Evolutionary conservation across 805 yeast species (phyloP).

Genomic region (Dipodascus albidus): DNA sequence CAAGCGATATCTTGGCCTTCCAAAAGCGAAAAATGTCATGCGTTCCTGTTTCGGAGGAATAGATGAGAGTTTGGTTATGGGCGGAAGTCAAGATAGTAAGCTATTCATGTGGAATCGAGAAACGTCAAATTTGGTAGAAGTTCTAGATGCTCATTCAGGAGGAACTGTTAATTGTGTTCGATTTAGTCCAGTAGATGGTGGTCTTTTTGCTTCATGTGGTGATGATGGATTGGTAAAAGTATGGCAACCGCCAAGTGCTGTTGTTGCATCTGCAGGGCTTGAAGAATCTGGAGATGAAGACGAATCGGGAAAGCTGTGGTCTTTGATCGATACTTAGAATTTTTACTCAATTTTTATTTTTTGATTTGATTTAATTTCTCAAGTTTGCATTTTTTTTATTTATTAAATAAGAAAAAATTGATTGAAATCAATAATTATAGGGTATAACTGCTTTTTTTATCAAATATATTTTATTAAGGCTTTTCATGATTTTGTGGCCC

Average conservation of each 20-base stretch:
- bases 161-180: slow-evolving; percentile 64
- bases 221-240: slow-evolving; percentile 66
- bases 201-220: slow-evolving; percentile 71
- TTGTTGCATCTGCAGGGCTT: neutral
- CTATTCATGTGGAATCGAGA: slow-evolving; percentile 69
- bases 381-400: no score
- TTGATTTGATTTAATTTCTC: no score
- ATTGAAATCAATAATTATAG: no score
- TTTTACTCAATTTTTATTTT: no score
- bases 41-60: slow-evolving; percentile 69
- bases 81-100: slow-evolving; percentile 76
- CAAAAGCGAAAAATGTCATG: slow-evolving; percentile 57
- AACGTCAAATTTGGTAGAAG: slow-evolving; percentile 53
- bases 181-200: slow-evolving; percentile 44
- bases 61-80: slow-evolving; percentile 56
- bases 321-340: no score
- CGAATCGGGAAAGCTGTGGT: neutral
- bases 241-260: slow-evolving; percentile 12
- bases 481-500: no score
- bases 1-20: slow-evolving; percentile 60
- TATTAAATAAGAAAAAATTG: no score
- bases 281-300: neutral
- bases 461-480: no score
- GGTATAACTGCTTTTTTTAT: no score
- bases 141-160: slow-evolving; percentile 51